Conservation (phyloP, 106 monocot genomes). For the Dactylorhiza incarnata region DNA sequence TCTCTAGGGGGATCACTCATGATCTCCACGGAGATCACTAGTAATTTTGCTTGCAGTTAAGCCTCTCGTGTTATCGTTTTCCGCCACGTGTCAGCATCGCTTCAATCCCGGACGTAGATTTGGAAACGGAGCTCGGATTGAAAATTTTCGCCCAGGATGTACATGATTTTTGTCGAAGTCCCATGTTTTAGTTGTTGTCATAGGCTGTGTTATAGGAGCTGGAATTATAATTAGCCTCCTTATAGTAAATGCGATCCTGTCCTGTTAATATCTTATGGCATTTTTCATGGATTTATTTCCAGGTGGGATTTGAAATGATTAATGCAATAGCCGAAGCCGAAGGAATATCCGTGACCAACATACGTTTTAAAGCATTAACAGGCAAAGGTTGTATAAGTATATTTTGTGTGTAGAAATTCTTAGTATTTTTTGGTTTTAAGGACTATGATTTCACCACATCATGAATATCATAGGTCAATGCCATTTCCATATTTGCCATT, state of each 20-base stretch:
- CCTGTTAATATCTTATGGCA: neutral
- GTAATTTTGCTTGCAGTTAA: too few relatives aligned
- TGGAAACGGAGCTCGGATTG: too few relatives aligned
- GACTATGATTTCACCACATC: neutral
- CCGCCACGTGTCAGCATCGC: too few relatives aligned
- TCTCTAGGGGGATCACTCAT: too few relatives aligned
- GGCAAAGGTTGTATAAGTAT: conserved; percentile 58
- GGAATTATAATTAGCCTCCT: neutral
- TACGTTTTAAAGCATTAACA: conserved; percentile 52
- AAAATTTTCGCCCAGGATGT: too few relatives aligned
- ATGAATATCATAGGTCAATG: neutral
- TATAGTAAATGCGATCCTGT: neutral
- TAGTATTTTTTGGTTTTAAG: neutral
- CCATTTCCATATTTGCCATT: neutral
- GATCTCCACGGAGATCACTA: too few relatives aligned
- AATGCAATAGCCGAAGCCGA: conserved; percentile 82
- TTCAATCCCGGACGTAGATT: too few relatives aligned
- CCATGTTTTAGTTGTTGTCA: too few relatives aligned
- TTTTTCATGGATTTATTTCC: conserved; percentile 7
- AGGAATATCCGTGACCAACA: conserved; percentile 67
- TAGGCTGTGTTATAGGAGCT: neutral
- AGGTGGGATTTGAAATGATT: conserved; percentile 91
- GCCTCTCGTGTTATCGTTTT: too few relatives aligned
- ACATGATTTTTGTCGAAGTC: too few relatives aligned
- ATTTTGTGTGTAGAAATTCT: neutral